Evolutionary conservation across 306 rosid species (phyloP).

Genomic region (Rosa multiflora): DNA sequence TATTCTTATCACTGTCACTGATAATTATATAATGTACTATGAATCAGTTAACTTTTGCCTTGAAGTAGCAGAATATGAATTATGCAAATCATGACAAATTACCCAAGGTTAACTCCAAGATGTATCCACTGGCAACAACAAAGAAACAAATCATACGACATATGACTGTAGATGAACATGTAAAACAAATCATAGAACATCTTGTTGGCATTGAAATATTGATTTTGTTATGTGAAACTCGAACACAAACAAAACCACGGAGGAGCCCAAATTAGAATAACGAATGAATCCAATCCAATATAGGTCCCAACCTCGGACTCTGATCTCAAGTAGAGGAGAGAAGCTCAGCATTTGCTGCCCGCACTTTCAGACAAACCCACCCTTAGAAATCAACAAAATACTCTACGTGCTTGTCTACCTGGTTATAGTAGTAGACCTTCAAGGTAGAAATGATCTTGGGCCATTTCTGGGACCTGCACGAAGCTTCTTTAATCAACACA

Average conservation of each 20-base stretch:
- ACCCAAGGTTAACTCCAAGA: background rate
- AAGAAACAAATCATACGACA: background rate
- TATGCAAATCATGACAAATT: background rate
- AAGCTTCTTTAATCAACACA: too few species aligned
- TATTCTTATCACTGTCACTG: too few species aligned
- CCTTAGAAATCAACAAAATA: too few species aligned
- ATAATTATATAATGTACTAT: background rate
- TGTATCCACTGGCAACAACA: background rate
- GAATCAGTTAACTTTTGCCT: background rate
- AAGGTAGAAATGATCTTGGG: constrained; percentile 3
- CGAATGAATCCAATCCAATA: background rate
- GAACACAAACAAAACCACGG: background rate
- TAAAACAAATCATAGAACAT: background rate
- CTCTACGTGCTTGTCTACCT: constrained; percentile 17
- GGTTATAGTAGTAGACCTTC: constrained; percentile 15
- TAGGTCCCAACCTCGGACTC: background rate
- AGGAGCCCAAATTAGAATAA: background rate
- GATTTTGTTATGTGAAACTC: background rate
- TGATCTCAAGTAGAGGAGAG: background rate
- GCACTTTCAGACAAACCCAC: constrained; percentile 3
- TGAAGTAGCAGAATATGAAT: too few species aligned
- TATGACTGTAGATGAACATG: background rate
- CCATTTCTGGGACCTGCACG: constrained; percentile 17
- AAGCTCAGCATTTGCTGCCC: background rate
- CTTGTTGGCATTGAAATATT: background rate